These are phyloP conservation scores for Leptosphaerulina australis DNA, from an alignment of 2,329 filamentous ascomycete species.

Conservation along the genomic window DNA sequence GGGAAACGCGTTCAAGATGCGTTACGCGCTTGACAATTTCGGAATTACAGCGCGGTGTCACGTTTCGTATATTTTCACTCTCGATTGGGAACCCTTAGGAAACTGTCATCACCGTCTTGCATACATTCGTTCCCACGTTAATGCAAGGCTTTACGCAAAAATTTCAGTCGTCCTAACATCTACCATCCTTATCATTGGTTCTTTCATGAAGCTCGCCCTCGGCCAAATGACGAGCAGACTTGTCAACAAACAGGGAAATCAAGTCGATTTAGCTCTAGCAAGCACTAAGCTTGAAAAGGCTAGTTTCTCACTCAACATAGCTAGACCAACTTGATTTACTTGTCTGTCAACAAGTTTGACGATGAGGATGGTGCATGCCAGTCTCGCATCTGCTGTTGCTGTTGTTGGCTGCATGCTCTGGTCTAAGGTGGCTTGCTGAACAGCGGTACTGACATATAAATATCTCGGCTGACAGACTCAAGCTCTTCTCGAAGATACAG, in stretches of 20 bases:
- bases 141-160: neutral
- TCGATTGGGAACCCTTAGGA: neutral
- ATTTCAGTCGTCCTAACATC: neutral
- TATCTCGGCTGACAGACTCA: neutral
- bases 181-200: neutral
- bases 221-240: neutral
- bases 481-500: neutral
- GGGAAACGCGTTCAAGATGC: constrained; percentile 6
- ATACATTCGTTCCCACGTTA: neutral
- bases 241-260: too few species aligned
- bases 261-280: too few species aligned
- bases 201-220: neutral
- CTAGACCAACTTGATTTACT: too few species aligned
- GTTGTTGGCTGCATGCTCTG: neutral
- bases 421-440: neutral
- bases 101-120: neutral
- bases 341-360: too few species aligned
- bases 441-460: neutral
- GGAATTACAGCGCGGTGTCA: constrained; percentile 40
- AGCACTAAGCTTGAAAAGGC: too few species aligned
- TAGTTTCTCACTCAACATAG: too few species aligned
- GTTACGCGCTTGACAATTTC: constrained; percentile 16
- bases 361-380: too few species aligned
- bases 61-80: constrained; percentile 14
- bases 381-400: too few species aligned